phyloP scores from a whole-genome alignment of 108 stramenopile species.

The Cylindrotheca closterium region DNA sequence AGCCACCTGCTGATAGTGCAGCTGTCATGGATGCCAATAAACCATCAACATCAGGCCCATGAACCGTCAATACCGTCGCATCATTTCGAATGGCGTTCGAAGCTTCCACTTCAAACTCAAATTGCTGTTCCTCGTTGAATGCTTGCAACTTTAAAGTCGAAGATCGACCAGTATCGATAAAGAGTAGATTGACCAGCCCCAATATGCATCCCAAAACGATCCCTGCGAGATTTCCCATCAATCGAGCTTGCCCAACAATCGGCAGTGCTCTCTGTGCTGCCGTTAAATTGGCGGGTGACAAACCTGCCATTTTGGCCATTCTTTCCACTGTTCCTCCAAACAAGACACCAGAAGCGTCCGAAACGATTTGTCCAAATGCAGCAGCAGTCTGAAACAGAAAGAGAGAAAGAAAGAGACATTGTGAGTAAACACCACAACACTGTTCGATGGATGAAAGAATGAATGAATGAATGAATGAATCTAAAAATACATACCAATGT shows the following conservation, averaged over 20 bases:
- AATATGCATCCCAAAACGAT: conserved; percentile 66
- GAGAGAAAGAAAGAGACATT: neutral
- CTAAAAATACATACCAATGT: conserved; percentile 70
- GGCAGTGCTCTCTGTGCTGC: conserved; percentile 31
- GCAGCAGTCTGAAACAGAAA: neutral
- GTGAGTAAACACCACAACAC: no score
- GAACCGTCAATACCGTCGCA: conserved; percentile 52
- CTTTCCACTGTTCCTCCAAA: conserved; percentile 50
- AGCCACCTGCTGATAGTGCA: conserved; percentile 43
- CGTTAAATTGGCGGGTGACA: conserved; percentile 29
- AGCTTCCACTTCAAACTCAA: conserved; percentile 62
- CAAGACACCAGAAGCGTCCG: conserved; percentile 55
- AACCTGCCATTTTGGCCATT: conserved; percentile 28
- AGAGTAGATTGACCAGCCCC: conserved; percentile 64
- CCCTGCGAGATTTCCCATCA: conserved; percentile 46
- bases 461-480: no score
- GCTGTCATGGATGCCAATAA: conserved; percentile 67
- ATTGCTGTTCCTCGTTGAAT: conserved; percentile 56
- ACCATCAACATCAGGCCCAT: conserved; percentile 74
- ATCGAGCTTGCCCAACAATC: conserved; percentile 22
- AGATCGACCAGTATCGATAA: conserved; percentile 66
- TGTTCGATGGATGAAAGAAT: no score
- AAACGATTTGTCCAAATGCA: conserved; percentile 39
- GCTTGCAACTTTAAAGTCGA: conserved; percentile 62
- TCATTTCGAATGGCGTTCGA: conserved; percentile 46